These are phyloP conservation scores for Sarocladium kiliense DNA, from an alignment of 2,329 filamentous ascomycete species.

Conservation along the genomic window DNA sequence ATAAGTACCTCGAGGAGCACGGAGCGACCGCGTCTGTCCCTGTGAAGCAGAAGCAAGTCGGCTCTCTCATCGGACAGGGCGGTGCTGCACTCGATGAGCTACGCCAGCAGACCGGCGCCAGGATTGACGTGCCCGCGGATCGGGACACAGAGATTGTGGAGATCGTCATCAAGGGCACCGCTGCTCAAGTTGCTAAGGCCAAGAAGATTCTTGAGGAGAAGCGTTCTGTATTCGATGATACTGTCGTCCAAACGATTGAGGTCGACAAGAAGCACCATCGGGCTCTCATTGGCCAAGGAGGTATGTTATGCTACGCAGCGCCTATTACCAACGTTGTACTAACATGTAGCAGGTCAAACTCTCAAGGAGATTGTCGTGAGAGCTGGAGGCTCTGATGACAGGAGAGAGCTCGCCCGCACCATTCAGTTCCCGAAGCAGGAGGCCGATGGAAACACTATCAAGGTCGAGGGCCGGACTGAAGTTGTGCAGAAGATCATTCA, in stretches of 20 bases:
- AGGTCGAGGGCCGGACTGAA: slow-evolving; percentile 76
- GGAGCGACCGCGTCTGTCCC: slow-evolving; percentile 74
- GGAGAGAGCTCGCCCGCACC: slow-evolving; percentile 76
- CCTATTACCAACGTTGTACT: not conserved
- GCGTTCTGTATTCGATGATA: slow-evolving; percentile 82
- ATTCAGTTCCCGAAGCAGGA: slow-evolving; percentile 94
- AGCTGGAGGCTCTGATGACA: slow-evolving; percentile 85
- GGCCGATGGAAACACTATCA: slow-evolving; percentile 75
- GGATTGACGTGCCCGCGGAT: slow-evolving; percentile 84
- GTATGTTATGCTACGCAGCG: slow-evolving; percentile 45
- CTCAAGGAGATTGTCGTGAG: slow-evolving; percentile 81
- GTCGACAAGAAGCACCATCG: slow-evolving; percentile 95
- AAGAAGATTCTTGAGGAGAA: slow-evolving; percentile 88
- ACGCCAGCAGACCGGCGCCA: slow-evolving; percentile 75
- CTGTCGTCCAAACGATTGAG: slow-evolving; percentile 76
- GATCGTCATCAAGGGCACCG: slow-evolving; percentile 88
- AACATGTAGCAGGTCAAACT: slow-evolving; percentile 57
- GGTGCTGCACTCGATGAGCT: slow-evolving; percentile 89
- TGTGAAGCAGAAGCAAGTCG: slow-evolving; percentile 86
- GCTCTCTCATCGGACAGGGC: slow-evolving; percentile 87
- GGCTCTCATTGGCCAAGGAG: slow-evolving; percentile 80
- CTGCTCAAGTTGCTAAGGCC: slow-evolving; percentile 82
- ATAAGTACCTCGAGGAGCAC: slow-evolving; percentile 87
- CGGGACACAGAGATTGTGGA: slow-evolving; percentile 73
- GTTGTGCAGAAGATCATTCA: slow-evolving; percentile 86